Evolutionary conservation across 805 yeast genomes (phyloP).

Genomic region (Ogataea neopini): DNA sequence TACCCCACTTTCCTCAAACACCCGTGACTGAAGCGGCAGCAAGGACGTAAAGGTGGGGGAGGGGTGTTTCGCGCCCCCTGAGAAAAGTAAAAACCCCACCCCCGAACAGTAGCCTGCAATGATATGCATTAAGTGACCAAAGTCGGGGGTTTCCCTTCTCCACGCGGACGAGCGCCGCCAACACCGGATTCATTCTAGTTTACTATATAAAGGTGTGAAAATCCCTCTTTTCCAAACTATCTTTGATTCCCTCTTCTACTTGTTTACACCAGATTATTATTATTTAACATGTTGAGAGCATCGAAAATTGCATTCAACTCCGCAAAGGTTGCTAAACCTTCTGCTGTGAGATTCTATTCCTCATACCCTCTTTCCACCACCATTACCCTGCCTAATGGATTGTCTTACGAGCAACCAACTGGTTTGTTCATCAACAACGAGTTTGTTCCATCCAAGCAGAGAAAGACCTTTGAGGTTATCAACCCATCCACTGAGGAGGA

Average conservation of each 20-base stretch:
- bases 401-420: slow-evolving; percentile 55
- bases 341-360: slow-evolving; percentile 27
- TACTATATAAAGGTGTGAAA: slow-evolving; percentile 1
- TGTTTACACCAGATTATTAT: background rate
- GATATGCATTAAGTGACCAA: too few species aligned
- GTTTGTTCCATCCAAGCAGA: slow-evolving; percentile 49
- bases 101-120: background rate
- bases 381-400: slow-evolving; percentile 70
- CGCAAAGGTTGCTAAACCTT: slow-evolving; percentile 16
- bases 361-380: slow-evolving; percentile 38
- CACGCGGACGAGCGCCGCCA: background rate
- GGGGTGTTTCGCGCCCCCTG: background rate
- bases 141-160: background rate
- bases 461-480: slow-evolving; percentile 51
- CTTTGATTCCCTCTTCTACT: background rate
- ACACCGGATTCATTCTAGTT: too few species aligned
- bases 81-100: background rate
- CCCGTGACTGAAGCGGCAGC: slow-evolving; percentile 5
- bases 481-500: slow-evolving; percentile 56
- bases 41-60: slow-evolving; percentile 4
- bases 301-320: slow-evolving; percentile 19
- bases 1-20: slow-evolving; percentile 6
- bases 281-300: slow-evolving; percentile 26
- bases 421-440: slow-evolving; percentile 62
- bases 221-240: background rate